A percentile compares a stretch with the other conserved stretches of the same genome.
These are phyloP conservation scores for Boechera stricta DNA, from an alignment of 345 rosid species.

Conservation along the genomic window DNA sequence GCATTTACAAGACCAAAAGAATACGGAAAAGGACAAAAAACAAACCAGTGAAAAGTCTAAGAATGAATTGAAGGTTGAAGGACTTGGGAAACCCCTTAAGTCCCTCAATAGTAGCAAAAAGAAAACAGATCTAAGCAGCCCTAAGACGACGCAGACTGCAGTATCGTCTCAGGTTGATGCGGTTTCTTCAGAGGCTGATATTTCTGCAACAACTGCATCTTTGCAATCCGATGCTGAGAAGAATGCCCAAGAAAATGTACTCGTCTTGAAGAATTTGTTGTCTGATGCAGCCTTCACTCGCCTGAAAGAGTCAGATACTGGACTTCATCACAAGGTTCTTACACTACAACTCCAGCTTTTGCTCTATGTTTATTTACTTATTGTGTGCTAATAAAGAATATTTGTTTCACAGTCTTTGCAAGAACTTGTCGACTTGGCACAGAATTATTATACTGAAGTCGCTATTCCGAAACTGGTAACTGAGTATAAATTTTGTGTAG, in stretches of 20 bases:
- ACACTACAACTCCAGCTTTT: slow-evolving; percentile 21
- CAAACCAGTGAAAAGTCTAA: slow-evolving; percentile 64
- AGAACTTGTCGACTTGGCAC: slow-evolving; percentile 81
- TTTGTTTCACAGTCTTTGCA: slow-evolving; percentile 71
- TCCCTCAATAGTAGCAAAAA: slow-evolving; percentile 82
- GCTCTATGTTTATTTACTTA: slow-evolving; percentile 29
- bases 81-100: slow-evolving; percentile 92
- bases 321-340: slow-evolving; percentile 87
- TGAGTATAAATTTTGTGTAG: slow-evolving; percentile 22
- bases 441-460: slow-evolving; percentile 80
- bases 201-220: slow-evolving; percentile 48
- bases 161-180: slow-evolving; percentile 49
- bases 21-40: slow-evolving; percentile 84
- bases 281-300: slow-evolving; percentile 82
- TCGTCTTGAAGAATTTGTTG: slow-evolving; percentile 60
- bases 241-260: slow-evolving; percentile 58
- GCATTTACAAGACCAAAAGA: slow-evolving; percentile 92
- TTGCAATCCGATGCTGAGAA: slow-evolving; percentile 61
- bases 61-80: slow-evolving; percentile 93
- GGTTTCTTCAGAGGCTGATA: slow-evolving; percentile 51
- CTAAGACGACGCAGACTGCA: slow-evolving; percentile 50
- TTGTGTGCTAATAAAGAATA: slow-evolving; percentile 40
- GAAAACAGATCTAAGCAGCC: slow-evolving; percentile 58
- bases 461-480: slow-evolving; percentile 98
- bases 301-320: slow-evolving; percentile 84